These are phyloP conservation scores for Saccharomyces paradoxus DNA, from an alignment of 805 yeast species.

Conservation along the genomic window DNA sequence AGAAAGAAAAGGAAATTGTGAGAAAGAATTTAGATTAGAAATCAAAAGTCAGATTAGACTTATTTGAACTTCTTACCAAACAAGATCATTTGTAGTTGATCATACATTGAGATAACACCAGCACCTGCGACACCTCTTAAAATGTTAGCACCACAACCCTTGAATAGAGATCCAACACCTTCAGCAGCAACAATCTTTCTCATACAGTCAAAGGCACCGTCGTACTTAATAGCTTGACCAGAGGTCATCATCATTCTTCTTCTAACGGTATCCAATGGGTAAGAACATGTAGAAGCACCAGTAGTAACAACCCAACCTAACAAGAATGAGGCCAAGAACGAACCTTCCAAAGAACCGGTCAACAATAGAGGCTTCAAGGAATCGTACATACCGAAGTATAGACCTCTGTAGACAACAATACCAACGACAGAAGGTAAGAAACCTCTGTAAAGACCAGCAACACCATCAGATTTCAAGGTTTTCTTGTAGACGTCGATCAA, in stretches of 20 bases:
- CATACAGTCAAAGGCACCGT: constrained; percentile 92
- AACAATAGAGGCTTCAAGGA: constrained; percentile 91
- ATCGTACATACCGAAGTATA: constrained; percentile 96
- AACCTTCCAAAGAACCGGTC: constrained; percentile 90
- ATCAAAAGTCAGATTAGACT: constrained; percentile 5
- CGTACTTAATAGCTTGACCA: constrained; percentile 95
- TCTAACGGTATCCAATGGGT: constrained; percentile 98
- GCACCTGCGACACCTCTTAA: constrained; percentile 99
- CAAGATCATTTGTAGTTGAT: constrained; percentile 88
- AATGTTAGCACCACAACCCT: constrained; percentile 99
- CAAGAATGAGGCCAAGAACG: constrained; percentile 90
- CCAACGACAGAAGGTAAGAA: constrained; percentile 97
- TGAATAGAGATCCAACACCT: constrained; percentile 89
- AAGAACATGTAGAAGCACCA: constrained; percentile 97
- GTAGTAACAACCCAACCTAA: constrained; percentile 98
- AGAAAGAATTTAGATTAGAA: not conserved
- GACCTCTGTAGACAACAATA: constrained; percentile 98
- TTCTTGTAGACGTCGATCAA: constrained; percentile 91
- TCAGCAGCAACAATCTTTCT: constrained; percentile 88
- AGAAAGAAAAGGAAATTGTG: not conserved
- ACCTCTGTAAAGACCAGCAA: constrained; percentile 98
- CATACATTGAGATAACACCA: constrained; percentile 97
- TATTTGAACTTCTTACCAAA: constrained; percentile 92
- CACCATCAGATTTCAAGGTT: constrained; percentile 91
- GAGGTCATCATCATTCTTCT: constrained; percentile 99